Conservation (phyloP, 805 yeast genomes). For the Wickerhamiella allomyrinae region DNA sequence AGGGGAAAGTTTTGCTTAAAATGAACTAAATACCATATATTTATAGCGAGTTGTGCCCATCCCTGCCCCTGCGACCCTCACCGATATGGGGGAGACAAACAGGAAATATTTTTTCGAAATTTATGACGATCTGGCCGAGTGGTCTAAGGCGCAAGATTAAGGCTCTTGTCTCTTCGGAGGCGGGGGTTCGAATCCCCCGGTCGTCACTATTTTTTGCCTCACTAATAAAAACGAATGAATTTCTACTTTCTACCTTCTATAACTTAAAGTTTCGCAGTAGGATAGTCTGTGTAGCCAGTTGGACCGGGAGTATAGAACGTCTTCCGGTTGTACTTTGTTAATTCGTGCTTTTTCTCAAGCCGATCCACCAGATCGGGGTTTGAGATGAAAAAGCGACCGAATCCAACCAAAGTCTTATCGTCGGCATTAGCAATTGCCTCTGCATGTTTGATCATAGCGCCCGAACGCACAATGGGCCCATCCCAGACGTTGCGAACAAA, state of each 20-base stretch:
- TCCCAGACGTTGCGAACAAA: slow-evolving; percentile 15
- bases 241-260: too few species aligned
- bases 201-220: slow-evolving; percentile 20
- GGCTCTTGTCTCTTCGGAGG: slow-evolving; percentile 24
- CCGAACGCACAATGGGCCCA: slow-evolving; percentile 16
- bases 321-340: slow-evolving; percentile 33
- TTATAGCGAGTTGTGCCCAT: too few species aligned
- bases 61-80: too few species aligned
- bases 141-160: slow-evolving; percentile 24
- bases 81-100: too few species aligned
- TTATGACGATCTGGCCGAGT: slow-evolving; percentile 23
- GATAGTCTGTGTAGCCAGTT: slow-evolving; percentile 34
- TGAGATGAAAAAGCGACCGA: slow-evolving; percentile 37
- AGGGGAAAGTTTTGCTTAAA: slow-evolving; percentile 52
- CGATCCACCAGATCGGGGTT: slow-evolving; percentile 44
- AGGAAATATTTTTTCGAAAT: background rate
- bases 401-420: slow-evolving; percentile 24
- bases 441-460: slow-evolving; percentile 3
- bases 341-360: slow-evolving; percentile 28
- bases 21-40: slow-evolving; percentile 1
- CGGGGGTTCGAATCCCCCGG: slow-evolving; percentile 24
- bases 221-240: too few species aligned
- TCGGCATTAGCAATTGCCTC: slow-evolving; percentile 14
- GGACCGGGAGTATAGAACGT: slow-evolving; percentile 33
- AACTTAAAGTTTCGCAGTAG: too few species aligned